These are phyloP conservation scores for Gossypium thurberi DNA, from an alignment of 345 rosid species.

Conservation along the genomic window DNA sequence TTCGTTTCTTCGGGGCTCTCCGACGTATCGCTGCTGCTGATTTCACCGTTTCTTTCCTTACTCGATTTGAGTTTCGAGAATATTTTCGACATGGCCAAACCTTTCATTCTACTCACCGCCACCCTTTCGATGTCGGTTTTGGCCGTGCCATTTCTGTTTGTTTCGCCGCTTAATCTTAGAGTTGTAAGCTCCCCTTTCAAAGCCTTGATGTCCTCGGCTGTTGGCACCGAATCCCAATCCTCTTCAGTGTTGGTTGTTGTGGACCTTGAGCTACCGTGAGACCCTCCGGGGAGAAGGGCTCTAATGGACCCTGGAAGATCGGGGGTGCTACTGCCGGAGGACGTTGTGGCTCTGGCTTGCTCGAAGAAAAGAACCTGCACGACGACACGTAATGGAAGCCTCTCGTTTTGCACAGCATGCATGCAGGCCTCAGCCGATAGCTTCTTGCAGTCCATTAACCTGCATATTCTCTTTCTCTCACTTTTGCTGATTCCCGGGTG, in stretches of 20 bases:
- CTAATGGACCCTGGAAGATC: constrained; percentile 45
- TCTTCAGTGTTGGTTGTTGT: constrained; percentile 77
- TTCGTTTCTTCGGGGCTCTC: constrained; percentile 68
- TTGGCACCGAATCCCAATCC: constrained; percentile 77
- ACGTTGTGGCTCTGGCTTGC: constrained; percentile 50
- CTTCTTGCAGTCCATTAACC: constrained; percentile 73
- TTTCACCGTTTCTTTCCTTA: constrained; percentile 55
- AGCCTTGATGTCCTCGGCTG: constrained; percentile 64
- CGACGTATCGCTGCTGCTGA: constrained; percentile 62
- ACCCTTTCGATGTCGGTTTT: constrained; percentile 31
- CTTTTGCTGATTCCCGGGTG: constrained; percentile 53
- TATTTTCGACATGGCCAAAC: constrained; percentile 43
- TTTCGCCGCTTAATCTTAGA: constrained; percentile 27
- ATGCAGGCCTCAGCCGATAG: constrained; percentile 71
- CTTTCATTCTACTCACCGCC: constrained; percentile 42
- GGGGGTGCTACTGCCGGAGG: constrained; percentile 52
- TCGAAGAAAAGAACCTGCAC: constrained; percentile 90
- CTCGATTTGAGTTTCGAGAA: constrained; percentile 55
- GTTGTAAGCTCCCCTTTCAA: constrained; percentile 60
- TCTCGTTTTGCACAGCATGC: constrained; percentile 82
- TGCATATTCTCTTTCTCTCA: constrained; percentile 63
- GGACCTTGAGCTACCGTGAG: constrained; percentile 80
- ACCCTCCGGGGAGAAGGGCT: constrained; percentile 46
- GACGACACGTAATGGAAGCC: constrained; percentile 72
- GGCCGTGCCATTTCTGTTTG: constrained; percentile 20